phyloP scores from a whole-genome alignment of 495 filamentous ascomycete genomes.

The Neurospora hispaniola region DNA sequence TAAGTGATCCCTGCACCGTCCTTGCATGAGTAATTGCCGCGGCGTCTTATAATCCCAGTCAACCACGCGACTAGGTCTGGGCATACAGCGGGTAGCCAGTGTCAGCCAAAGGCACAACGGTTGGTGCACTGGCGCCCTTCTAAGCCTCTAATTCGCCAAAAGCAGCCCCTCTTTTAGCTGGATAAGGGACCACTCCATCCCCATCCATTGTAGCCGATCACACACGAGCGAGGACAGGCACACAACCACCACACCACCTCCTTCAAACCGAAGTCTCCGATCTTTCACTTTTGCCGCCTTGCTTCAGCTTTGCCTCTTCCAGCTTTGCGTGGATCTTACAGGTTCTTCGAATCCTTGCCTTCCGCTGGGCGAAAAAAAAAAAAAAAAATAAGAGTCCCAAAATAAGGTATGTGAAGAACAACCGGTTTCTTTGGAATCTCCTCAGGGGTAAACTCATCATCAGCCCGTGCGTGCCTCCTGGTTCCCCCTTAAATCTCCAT shows the following conservation, averaged over 20 bases:
- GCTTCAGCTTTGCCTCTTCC: background rate
- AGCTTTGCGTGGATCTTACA: background rate
- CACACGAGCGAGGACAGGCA: background rate
- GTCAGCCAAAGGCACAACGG: background rate
- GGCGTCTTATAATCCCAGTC: slow-evolving; percentile 15
- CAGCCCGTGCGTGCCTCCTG: background rate
- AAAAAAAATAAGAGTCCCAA: background rate
- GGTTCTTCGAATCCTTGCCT: background rate
- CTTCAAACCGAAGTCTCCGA: background rate
- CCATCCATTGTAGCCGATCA: background rate
- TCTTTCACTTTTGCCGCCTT: background rate
- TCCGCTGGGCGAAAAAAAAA: background rate
- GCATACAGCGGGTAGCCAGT: slow-evolving; percentile 4
- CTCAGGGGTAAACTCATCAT: background rate
- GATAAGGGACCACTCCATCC: background rate
- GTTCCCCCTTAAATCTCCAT: background rate
- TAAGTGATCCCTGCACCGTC: slow-evolving; percentile 5
- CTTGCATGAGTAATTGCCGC: background rate
- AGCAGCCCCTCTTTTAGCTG: background rate
- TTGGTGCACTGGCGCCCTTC: background rate
- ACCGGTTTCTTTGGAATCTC: background rate
- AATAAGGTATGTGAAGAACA: background rate
- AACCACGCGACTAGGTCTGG: slow-evolving; percentile 16
- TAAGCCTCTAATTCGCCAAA: background rate
- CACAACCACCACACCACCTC: background rate